Percentiles rank a stretch among this genome's conserved stretches.
Evolutionary conservation across 108 stramenopile species (phyloP).

Genomic region (Chaetoceros tenuissimus): DNA sequence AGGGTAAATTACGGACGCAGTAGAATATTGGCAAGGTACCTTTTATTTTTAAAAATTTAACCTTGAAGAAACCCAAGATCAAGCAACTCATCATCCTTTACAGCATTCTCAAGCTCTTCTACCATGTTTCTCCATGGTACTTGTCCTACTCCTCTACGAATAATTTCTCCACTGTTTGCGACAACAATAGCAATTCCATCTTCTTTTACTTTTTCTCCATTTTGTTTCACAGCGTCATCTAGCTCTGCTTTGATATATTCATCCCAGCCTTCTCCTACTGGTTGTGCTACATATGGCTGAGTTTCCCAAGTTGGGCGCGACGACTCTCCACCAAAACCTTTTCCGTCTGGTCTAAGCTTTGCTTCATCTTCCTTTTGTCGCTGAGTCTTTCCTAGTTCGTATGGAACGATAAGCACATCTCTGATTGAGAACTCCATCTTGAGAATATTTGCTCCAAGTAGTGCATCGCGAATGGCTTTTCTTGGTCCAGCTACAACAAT

Average conservation of each 20-base stretch:
- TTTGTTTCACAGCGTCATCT: constrained; percentile 57
- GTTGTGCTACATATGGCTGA: constrained; percentile 65
- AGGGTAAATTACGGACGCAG: too few relatives aligned
- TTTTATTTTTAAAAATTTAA: too few relatives aligned
- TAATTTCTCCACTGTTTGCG: constrained; percentile 60
- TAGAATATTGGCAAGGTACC: too few relatives aligned
- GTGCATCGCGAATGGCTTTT: constrained; percentile 61
- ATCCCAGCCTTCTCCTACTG: constrained; percentile 65
- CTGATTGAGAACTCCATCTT: constrained; percentile 79
- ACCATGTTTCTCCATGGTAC: constrained; percentile 82
- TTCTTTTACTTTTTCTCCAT: constrained; percentile 44
- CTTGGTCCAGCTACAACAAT: constrained; percentile 74
- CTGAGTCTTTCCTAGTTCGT: constrained; percentile 42
- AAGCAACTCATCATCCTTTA: constrained; percentile 29
- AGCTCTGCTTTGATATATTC: constrained; percentile 60
- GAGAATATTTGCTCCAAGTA: constrained; percentile 67
- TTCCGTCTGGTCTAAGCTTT: constrained; percentile 28
- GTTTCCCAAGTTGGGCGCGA: constrained; percentile 57
- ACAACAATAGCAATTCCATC: constrained; percentile 76
- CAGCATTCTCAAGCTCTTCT: constrained; percentile 60
- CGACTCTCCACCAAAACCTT: constrained; percentile 44
- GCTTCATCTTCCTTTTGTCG: constrained; percentile 10
- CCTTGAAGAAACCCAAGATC: constrained; percentile 2
- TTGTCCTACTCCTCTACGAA: constrained; percentile 68
- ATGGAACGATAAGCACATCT: constrained; percentile 71